Evolutionary conservation across 352 stramenopile genomes (phyloP).

Genomic region (Phytophthora cryptogea): DNA sequence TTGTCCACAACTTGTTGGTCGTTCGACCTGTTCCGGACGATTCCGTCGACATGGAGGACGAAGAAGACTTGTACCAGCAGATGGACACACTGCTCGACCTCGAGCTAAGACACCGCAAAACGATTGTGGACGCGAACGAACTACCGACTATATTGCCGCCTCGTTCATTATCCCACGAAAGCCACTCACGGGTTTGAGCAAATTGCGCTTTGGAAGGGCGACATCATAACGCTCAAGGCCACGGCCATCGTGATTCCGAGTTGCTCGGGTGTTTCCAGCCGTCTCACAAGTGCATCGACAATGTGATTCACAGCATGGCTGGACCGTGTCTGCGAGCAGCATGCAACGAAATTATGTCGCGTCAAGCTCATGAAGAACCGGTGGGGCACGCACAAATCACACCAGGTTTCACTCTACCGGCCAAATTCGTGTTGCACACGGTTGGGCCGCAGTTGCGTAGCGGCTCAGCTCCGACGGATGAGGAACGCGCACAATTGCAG

Average conservation of each 20-base stretch:
- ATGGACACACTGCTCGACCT: constrained; percentile 30
- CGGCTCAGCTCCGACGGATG: constrained; percentile 24
- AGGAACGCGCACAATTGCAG: constrained; percentile 38
- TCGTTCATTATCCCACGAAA: neutral
- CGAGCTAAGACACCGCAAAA: constrained; percentile 30
- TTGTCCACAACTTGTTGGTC: constrained; percentile 59
- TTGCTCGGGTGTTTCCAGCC: constrained; percentile 75
- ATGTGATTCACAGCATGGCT: constrained; percentile 69
- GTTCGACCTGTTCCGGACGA: constrained; percentile 43
- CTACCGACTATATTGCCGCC: constrained; percentile 14
- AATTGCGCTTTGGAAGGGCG: constrained; percentile 66
- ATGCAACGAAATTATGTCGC: constrained; percentile 54
- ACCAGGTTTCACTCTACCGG: constrained; percentile 50
- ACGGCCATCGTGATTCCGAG: constrained; percentile 64
- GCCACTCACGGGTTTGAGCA: constrained; percentile 28
- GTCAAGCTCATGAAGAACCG: constrained; percentile 43
- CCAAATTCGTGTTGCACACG: constrained; percentile 61
- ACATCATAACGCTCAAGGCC: constrained; percentile 64
- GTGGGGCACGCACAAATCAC: constrained; percentile 63
- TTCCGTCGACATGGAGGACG: constrained; percentile 13
- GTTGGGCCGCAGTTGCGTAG: constrained; percentile 60
- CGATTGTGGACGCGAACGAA: constrained; percentile 21
- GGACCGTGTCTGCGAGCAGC: constrained; percentile 57
- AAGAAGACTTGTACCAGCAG: constrained; percentile 47
- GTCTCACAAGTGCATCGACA: constrained; percentile 75